Evolutionary conservation across 768 basidiomycete species (phyloP), one percentile per base, ranked within the genome.

Genomic region (Pleurotus citrinopileatus): DNA sequence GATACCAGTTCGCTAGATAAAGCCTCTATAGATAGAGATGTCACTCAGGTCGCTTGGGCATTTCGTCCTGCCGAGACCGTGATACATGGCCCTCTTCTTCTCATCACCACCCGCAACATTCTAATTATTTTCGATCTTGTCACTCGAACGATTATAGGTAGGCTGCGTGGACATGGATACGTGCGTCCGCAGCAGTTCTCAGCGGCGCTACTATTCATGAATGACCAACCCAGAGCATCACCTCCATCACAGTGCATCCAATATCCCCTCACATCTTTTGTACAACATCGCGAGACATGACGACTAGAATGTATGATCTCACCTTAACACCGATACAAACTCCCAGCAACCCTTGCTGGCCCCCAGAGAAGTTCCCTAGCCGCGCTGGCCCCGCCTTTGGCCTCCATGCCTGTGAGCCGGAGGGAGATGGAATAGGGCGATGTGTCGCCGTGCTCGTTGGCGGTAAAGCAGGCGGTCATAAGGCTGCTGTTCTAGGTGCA

Each of bases 271-370:
- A 86, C 57, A 63, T 86, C 3, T 75, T 89, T 57, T 84, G 83
- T 59, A 87, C 86, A 1, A 89, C 88, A 12, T 89, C 89, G 0
- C 72, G 83, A 38, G 89, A 92, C 64, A 81, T 80, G 60, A 80
- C 87, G 0, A 76, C 83, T 4, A 74, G 90, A 25, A 77, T 92
- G 44, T 91, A 90, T 54, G 82, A 90, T 61, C 73, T 91, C 3
- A 70, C 70, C 15, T 64, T 70, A 2, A 55, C 65, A 43, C 63
- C 65, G 12, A 65, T 68, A 32, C 55, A 70, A 26, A 48, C 27
- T 22, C 71, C 73, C 1, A 68, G 71, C 34, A 87, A 91, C 60
- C 82, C 82, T 5, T 74, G 64, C 58, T 89, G 85, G 87, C 78
- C 78, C 2, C 74, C 85, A 4, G 70, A 69, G 27, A 70, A 56